Conservation (phyloP, 805 yeast species). For the Helenozyma rhizophorensis region DNA sequence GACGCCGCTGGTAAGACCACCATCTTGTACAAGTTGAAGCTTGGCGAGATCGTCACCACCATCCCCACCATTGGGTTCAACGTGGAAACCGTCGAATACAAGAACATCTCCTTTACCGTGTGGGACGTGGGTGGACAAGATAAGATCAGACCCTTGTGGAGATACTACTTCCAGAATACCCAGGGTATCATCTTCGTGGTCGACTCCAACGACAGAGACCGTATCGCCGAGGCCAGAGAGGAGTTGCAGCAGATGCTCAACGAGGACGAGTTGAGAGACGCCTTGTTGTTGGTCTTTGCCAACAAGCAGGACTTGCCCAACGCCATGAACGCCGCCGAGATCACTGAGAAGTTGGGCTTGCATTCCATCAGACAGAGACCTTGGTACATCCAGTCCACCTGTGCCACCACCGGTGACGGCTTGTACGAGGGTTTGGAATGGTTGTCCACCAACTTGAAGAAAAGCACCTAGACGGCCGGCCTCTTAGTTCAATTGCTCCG, state of each 20-base stretch:
- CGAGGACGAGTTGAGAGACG: constrained; percentile 97
- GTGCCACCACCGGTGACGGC: constrained; percentile 99
- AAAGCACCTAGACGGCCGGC: constrained; percentile 11
- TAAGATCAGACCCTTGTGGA: constrained; percentile 97
- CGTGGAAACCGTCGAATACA: constrained; percentile 80
- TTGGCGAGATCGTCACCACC: constrained; percentile 94
- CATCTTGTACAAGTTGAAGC: constrained; percentile 87
- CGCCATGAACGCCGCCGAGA: constrained; percentile 98
- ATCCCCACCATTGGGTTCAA: constrained; percentile 96
- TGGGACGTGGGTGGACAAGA: constrained; percentile 99
- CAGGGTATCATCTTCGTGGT: constrained; percentile 98
- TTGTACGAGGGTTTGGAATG: constrained; percentile 26
- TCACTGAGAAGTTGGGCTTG: constrained; percentile 93
- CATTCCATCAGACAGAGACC: constrained; percentile 98
- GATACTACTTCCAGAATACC: constrained; percentile 97
- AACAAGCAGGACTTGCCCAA: constrained; percentile 98
- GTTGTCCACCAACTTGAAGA: constrained; percentile 23
- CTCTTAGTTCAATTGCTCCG: constrained; percentile 2
- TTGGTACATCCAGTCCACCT: constrained; percentile 98
- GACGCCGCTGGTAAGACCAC: constrained; percentile 99
- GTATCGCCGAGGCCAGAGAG: constrained; percentile 97
- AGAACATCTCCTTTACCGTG: constrained; percentile 77
- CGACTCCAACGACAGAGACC: constrained; percentile 96
- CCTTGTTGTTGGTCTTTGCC: constrained; percentile 91
- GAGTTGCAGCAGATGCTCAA: constrained; percentile 97